Base-by-base conservation (phyloP, 768 basidiomycete genomes). In the Mycena epipterygia region DNA sequence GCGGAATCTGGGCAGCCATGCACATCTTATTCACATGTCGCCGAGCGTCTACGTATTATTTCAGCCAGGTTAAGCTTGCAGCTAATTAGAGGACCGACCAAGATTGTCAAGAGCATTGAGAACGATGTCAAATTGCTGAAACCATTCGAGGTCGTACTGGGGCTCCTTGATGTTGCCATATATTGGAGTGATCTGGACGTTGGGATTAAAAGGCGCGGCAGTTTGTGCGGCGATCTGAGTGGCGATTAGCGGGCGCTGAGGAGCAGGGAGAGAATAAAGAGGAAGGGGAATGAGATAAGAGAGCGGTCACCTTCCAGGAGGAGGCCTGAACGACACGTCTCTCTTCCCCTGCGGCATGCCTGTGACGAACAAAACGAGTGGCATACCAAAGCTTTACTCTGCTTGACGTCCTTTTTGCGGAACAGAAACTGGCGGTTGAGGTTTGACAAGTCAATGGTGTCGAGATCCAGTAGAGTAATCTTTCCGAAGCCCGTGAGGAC, bases 11-110 rank as follows among this genome's bases (percentile, higher is more conserved):
- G 5, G 94, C 95, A 1, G 97, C 96, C 86, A 98, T 93, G 79
- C 98, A 99, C 92, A 99, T 96, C 78, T 93, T 93, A 84, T 99
- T 99, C 56, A 99, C 96, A 78, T 99, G 97, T 78, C 95, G 84
- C 53, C 96, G 90, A 9, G 97, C 97, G 79, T 98, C 97, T 96
- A 69, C 39, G 39, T 25, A 70, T 35, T 39, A 39, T 33, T 33
- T 62, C 19, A 67, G 48, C 29, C 16, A 17, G 29, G 42, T 49
- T 25, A 37, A 37, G 39, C 23, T 49, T 21, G 51, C 16, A 11
- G 33, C 44, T 55, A 60, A 35, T 17, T 19, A 65, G 53, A 46
- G n/a, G 14, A 80, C 89, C 73, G 58, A 95, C 96, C 97, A 48
- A 98, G 88, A 80, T 99, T 99, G 79, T 99, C 98, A 51, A 99